Evolutionary conservation across 2,329 filamentous ascomycete species (phyloP), one percentile per base, ranked within the genome.

Genomic region (Diaporthe sp.): DNA sequence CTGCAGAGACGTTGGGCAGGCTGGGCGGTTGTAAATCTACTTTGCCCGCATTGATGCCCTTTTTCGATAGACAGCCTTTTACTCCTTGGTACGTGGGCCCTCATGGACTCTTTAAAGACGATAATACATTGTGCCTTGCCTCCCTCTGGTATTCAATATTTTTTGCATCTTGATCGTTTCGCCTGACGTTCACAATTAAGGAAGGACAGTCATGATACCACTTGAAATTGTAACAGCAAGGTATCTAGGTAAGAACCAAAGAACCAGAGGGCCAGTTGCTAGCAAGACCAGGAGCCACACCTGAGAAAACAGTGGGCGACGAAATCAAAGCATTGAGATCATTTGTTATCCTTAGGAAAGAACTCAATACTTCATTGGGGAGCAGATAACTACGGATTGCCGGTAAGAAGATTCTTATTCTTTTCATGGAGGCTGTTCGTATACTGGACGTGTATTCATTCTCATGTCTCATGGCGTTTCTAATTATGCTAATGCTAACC

Each of bases 401-500:
- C n/a, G 15, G 28, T 15, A 25, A 17, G n/a, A 34, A 69, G 1
- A 28, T 19, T 12, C 6, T 55, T 10, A 19, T 19, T 69, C 22
- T 42, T 25, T 31, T 13, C 31, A 28, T 55, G 34, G 15, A 42
- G n/a, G n/a, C 9, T 28, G 22, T 22, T 51, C n/a, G 44, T 46
- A 37, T n/a, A 34, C 31, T 53, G 8, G 31, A 19, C 34, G 15
- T 69, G 31, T 28, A 39, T 10, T 69, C 65, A 37, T 69, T 55
- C 49, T 55, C 65, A 25, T 69, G 13, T 28, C 31, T 69, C 49
- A 22, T 68, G 65, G 5, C 15, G 34, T 65, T 42, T 69, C 46
- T 69, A 69, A 69, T 12, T n/a, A 55, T 55, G 34, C 49, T 49
- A 55, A 55, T 31, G 49, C 65, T 22, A 55, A 19, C 49, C 65